Evolutionary conservation across 2,329 filamentous ascomycete species (phyloP).

Genomic region (Claviceps digitariae): DNA sequence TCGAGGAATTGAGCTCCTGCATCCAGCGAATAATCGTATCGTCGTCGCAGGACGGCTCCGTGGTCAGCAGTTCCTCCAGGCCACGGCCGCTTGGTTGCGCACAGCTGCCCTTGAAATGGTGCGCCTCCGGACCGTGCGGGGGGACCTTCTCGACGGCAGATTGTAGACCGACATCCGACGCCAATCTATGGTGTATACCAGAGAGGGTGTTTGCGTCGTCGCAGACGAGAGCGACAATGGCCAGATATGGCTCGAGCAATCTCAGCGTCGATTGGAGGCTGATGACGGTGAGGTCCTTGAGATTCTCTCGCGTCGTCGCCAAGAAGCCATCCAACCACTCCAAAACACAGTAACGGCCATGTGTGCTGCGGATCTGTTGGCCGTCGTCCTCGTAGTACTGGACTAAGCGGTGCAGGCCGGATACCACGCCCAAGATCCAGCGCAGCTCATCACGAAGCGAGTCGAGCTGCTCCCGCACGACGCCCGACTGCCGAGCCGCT

Average conservation of each 20-base stretch:
- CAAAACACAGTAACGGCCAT: background rate
- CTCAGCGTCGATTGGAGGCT: too few relatives aligned
- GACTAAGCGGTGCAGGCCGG: background rate
- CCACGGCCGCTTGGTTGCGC: background rate
- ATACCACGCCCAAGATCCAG: background rate
- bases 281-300: background rate
- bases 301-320: background rate
- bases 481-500: background rate
- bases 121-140: background rate
- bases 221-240: background rate
- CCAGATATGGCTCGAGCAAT: background rate
- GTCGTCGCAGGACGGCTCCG: background rate
- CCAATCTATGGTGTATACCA: background rate
- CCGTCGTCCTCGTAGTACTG: background rate
- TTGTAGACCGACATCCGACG: too few relatives aligned
- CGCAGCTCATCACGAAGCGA: background rate
- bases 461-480: background rate
- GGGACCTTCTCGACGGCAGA: background rate
- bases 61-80: background rate
- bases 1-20: conserved; percentile 9
- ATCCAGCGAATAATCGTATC: background rate
- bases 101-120: background rate
- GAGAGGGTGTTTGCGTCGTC: background rate
- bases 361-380: background rate
- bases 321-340: background rate